Percentiles rank a stretch among this genome's conserved stretches.
Evolutionary conservation across 202 grass and related monocot genomes (phyloP).

Genomic region (Alloteropsis angusta): DNA sequence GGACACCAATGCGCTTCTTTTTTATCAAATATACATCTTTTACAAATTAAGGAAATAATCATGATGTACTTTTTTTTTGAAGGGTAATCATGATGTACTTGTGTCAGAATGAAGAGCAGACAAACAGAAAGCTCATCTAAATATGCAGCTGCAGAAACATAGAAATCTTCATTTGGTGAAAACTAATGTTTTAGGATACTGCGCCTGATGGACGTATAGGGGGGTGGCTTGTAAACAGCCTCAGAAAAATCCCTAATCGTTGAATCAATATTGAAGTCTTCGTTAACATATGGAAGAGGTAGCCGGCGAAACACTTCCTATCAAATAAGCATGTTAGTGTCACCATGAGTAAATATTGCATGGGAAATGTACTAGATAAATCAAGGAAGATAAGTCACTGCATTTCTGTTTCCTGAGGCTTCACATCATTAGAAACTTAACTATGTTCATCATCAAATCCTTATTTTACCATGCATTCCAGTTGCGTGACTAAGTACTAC

Average conservation of each 20-base stretch:
- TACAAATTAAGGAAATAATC: constrained; percentile 35
- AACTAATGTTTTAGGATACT: constrained; percentile 67
- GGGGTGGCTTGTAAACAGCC: constrained; percentile 50
- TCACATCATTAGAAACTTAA: constrained; percentile 10
- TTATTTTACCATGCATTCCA: background rate
- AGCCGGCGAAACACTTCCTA: constrained; percentile 82
- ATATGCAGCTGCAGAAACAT: constrained; percentile 3
- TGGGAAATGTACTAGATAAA: background rate
- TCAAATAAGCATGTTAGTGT: constrained; percentile 24
- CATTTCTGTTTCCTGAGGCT: background rate
- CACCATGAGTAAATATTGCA: constrained; percentile 5
- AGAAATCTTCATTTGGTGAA: constrained; percentile 3
- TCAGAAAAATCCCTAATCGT: constrained; percentile 46
- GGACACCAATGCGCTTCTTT: constrained; percentile 61
- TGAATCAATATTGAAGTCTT: constrained; percentile 80
- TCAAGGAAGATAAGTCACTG: background rate
- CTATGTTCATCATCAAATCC: background rate
- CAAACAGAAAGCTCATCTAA: background rate
- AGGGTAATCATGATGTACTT: background rate
- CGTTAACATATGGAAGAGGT: constrained; percentile 79
- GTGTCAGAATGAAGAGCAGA: constrained; percentile 2
- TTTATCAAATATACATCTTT: constrained; percentile 98
- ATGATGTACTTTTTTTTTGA: background rate
- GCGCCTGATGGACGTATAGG: constrained; percentile 68
- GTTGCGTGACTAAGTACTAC: background rate